Percentiles rank a stretch among this genome's conserved stretches.
Conservation (phyloP, 805 yeast species). For the Nakazawaea sp. region DNA sequence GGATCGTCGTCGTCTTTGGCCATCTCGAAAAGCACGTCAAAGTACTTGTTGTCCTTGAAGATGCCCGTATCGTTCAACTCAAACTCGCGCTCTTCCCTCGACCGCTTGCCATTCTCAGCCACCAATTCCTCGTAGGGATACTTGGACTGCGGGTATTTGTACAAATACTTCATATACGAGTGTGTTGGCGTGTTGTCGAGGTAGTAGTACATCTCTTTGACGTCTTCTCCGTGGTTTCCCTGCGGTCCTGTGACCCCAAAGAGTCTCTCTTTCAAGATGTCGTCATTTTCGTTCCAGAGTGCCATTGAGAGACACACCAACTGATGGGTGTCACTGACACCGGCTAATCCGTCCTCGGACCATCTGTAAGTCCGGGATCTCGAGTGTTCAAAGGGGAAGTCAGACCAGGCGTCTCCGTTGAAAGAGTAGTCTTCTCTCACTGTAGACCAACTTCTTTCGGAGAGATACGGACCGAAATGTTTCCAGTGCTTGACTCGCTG, state of each 20-base stretch:
- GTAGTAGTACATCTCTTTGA: slow-evolving; percentile 78
- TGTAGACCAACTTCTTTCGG: slow-evolving; percentile 85
- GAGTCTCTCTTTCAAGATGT: slow-evolving; percentile 74
- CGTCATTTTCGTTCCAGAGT: slow-evolving; percentile 88
- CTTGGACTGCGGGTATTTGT: slow-evolving; percentile 85
- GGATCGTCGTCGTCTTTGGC: slow-evolving; percentile 80
- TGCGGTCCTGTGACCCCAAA: slow-evolving; percentile 89
- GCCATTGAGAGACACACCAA: slow-evolving; percentile 72
- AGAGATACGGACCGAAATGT: slow-evolving; percentile 87
- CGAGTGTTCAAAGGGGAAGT: slow-evolving; percentile 82
- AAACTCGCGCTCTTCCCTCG: slow-evolving; percentile 65
- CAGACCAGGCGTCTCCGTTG: slow-evolving; percentile 87
- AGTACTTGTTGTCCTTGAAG: slow-evolving; percentile 67
- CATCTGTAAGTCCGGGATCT: slow-evolving; percentile 78
- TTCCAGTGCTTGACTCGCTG: slow-evolving; percentile 55
- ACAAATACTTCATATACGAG: slow-evolving; percentile 83
- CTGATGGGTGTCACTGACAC: slow-evolving; percentile 81
- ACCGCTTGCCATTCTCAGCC: slow-evolving; percentile 56
- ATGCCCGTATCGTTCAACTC: slow-evolving; percentile 79
- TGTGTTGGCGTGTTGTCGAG: slow-evolving; percentile 91
- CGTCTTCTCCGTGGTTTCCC: slow-evolving; percentile 96
- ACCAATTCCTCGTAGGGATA: slow-evolving; percentile 78
- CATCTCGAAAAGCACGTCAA: slow-evolving; percentile 84
- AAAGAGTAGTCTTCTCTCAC: slow-evolving; percentile 84
- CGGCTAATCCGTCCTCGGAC: slow-evolving; percentile 96